Conservation (phyloP, 352 stramenopile genomes). For the Phytophthora pinifolia region DNA sequence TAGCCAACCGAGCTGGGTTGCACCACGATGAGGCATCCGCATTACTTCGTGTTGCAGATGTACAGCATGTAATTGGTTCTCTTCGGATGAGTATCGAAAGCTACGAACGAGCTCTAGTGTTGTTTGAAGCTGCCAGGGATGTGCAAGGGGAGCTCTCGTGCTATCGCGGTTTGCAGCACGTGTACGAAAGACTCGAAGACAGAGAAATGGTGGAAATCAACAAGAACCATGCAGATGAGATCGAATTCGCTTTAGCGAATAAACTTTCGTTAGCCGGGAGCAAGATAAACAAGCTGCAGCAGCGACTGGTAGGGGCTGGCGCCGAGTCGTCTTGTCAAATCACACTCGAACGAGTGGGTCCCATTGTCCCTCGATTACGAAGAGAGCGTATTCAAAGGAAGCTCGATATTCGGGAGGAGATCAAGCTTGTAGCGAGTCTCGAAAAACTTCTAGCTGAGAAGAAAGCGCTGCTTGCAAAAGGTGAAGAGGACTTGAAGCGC, state of each 20-base stretch:
- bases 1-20: conserved; percentile 30
- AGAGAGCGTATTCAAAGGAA: conserved; percentile 59
- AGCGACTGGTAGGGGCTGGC: conserved; percentile 58
- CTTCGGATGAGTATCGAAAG: conserved; percentile 51
- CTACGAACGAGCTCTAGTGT: conserved; percentile 54
- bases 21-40: conserved; percentile 38
- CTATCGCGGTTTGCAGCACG: conserved; percentile 57
- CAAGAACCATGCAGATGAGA: conserved; percentile 56
- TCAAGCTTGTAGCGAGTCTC: conserved; percentile 50
- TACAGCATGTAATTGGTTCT: conserved; percentile 41
- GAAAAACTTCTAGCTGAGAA: conserved; percentile 62
- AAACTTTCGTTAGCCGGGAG: conserved; percentile 40
- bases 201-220: conserved; percentile 45
- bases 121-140: conserved; percentile 54
- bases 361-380: conserved; percentile 60
- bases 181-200: conserved; percentile 54
- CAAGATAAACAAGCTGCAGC: conserved; percentile 48
- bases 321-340: conserved; percentile 67
- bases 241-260: conserved; percentile 63
- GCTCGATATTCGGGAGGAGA: conserved; percentile 58
- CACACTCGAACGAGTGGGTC: conserved; percentile 59
- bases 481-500: conserved; percentile 65
- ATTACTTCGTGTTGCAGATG: conserved; percentile 34
- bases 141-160: conserved; percentile 46
- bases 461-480: conserved; percentile 49